Evolutionary conservation across 1,284 basidiomycete species (phyloP).

Genomic region (Apiotrichum gamsii): DNA sequence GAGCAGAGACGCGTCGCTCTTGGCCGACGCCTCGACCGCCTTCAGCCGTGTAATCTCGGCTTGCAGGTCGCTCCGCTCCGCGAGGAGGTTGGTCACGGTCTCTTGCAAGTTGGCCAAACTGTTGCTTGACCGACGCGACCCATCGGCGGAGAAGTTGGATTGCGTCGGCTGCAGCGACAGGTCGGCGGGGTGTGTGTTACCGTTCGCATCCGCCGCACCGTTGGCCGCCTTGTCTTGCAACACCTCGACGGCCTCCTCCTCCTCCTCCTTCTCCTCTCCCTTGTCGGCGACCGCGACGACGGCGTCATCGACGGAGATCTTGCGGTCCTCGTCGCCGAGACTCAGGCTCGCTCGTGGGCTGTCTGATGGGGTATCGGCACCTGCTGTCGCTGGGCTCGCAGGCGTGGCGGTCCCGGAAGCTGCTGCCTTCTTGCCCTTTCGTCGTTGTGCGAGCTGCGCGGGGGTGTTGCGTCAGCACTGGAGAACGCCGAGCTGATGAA

Average conservation of each 20-base stretch:
- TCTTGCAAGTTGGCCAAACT: conserved; percentile 28
- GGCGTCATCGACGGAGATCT: no score
- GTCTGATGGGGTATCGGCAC: conserved; percentile 3
- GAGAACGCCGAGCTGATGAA: no score
- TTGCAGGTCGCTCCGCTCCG: conserved; percentile 37
- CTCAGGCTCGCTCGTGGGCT: conserved; percentile 31
- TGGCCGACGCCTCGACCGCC: conserved; percentile 21
- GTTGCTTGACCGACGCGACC: conserved; percentile 6
- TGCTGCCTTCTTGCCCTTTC: conserved; percentile 25
- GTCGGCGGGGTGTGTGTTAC: not conserved
- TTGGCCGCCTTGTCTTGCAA: conserved; percentile 4
- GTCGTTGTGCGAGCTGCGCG: conserved; percentile 25
- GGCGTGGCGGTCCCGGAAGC: conserved; percentile 6
- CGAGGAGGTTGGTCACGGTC: conserved; percentile 38
- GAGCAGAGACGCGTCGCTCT: conserved; percentile 30
- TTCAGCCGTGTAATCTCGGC: conserved; percentile 24
- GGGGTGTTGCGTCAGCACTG: conserved; percentile 7
- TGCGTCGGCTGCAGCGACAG: not conserved
- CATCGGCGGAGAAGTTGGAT: no score
- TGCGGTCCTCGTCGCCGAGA: conserved; percentile 14
- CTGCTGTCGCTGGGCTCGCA: conserved; percentile 5
- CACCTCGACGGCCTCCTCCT: not conserved
- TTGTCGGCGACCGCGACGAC: no score
- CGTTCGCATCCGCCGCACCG: conserved; percentile 1
- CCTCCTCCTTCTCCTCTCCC: conserved; percentile 9